phyloP scores from a whole-genome alignment of 371 early-diverging fungal species.

The Mortierella sp. region DNA sequence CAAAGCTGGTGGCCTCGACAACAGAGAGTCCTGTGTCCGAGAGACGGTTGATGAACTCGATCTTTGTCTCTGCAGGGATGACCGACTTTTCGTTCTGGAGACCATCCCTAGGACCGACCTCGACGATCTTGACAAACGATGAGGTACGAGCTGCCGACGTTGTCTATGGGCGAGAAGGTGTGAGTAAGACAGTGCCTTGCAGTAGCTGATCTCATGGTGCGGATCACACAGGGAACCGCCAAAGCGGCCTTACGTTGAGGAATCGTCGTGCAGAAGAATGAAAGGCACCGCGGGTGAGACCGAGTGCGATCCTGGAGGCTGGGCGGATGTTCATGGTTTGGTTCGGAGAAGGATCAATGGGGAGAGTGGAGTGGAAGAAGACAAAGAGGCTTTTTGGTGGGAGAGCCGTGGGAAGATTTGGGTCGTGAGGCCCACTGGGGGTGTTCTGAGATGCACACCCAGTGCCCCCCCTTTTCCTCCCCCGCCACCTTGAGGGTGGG shows the following conservation, averaged over 20 bases:
- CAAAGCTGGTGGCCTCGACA: constrained; percentile 94
- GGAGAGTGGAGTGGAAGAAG: constrained; percentile 2
- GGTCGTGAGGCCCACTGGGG: too few species aligned
- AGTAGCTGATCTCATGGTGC: not conserved
- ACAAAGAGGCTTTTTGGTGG: not conserved
- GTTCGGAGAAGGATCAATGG: constrained; percentile 8
- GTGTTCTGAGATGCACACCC: too few species aligned
- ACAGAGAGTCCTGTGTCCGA: constrained; percentile 85
- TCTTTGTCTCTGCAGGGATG: constrained; percentile 83
- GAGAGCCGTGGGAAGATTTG: not conserved
- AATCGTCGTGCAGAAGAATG: constrained; percentile 23
- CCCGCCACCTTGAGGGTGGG: too few species aligned
- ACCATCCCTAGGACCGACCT: constrained; percentile 97
- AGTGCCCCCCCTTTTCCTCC: too few species aligned
- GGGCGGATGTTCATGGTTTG: constrained; percentile 39
- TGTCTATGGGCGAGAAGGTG: constrained; percentile 19
- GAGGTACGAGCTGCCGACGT: constrained; percentile 20
- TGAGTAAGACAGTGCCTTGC: not conserved
- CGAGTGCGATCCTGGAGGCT: constrained; percentile 34
- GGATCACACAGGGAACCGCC: not conserved
- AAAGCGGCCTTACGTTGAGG: constrained; percentile 30
- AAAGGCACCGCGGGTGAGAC: constrained; percentile 37
- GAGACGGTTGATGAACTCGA: constrained; percentile 85
- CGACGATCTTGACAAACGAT: constrained; percentile 80
- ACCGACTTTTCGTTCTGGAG: constrained; percentile 95